Base-by-base conservation (phyloP, 2,329 filamentous ascomycete species). In the Fusarium liriodendri region DNA sequence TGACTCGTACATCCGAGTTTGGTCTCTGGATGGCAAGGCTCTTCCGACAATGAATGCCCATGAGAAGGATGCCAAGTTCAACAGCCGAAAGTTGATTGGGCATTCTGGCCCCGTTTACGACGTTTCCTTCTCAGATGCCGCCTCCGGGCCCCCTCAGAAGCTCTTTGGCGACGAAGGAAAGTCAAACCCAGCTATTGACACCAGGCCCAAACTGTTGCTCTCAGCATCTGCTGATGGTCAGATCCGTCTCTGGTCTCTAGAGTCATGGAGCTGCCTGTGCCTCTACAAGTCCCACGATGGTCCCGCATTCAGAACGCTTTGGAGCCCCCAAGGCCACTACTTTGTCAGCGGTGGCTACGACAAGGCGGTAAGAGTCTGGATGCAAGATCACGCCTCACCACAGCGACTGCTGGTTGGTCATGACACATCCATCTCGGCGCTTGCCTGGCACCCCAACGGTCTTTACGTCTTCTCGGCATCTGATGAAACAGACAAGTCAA, bases 371-470 rank as follows among this genome's bases (percentile, higher is more conserved):
- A 92, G 97, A 18, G 87, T 98, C 14, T 99, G 96, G 94, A 93
- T 93, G 71, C 97, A 97, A 71, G 95, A 98, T 79, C 94, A 97
- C 74, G 95, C 97, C 50, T 95, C 95, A 27, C 94, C 95, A 13
- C 90, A 97, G 72, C 92, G 97, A 50, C 89, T 98, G 58, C 92
- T 98, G 72, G 94, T 96, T 4, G 97, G 97, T 1, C 97, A 99
- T 79, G 95, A 98, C 76, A 94, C 95, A 22, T 93, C 95, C 76
- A 94, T 98, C n/a, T 97, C 97, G 61, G 91, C 92, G 50, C 88
- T 98, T n/a, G 88, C 93, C 16, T 99, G 97, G 91, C 97, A 99
- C 79, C 95, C 96, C 0, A 99, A 99, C 80, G 95, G 94, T 20
- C 91, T 93, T 7, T 99, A 98, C 78, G 87, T 98, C 52, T 98